A percentile compares a stretch with the other conserved stretches of the same genome.
Conservation (phyloP, 306 rosid genomes). For the Vigna trinervia region DNA sequence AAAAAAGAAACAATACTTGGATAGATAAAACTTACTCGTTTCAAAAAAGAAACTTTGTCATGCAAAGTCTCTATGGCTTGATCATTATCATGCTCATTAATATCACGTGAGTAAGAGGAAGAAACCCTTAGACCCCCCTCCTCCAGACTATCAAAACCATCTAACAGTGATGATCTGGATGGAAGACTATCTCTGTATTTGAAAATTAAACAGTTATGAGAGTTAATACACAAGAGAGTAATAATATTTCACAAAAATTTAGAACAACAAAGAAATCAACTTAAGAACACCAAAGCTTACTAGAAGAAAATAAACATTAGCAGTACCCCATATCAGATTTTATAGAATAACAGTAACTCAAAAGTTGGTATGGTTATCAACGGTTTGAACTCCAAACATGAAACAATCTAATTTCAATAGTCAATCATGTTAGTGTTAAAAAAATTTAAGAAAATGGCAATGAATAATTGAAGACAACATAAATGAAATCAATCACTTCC, state of each 20-base stretch:
- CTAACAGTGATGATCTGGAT: slow-evolving; percentile 72
- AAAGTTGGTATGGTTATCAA: neutral
- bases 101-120: slow-evolving; percentile 67
- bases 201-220: slow-evolving; percentile 36
- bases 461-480: slow-evolving; percentile 18
- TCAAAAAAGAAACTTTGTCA: slow-evolving; percentile 79
- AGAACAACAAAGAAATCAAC: slow-evolving; percentile 1
- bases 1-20: slow-evolving; percentile 9
- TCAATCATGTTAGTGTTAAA: neutral
- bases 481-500: neutral
- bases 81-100: slow-evolving; percentile 82
- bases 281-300: slow-evolving; percentile 11
- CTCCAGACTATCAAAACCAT: slow-evolving; percentile 75
- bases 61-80: slow-evolving; percentile 73
- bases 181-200: slow-evolving; percentile 76
- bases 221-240: slow-evolving; percentile 14
- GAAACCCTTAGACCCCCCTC: slow-evolving; percentile 87
- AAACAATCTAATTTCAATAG: slow-evolving; percentile 32
- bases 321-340: slow-evolving; percentile 11
- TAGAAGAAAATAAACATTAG: slow-evolving; percentile 6
- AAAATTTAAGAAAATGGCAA: slow-evolving; percentile 9
- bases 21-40: slow-evolving; percentile 61
- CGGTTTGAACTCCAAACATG: slow-evolving; percentile 28
- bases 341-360: neutral
- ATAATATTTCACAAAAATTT: neutral